Base-by-base conservation (phyloP, 352 stramenopile genomes). In the Elongisporangium prolatum region DNA sequence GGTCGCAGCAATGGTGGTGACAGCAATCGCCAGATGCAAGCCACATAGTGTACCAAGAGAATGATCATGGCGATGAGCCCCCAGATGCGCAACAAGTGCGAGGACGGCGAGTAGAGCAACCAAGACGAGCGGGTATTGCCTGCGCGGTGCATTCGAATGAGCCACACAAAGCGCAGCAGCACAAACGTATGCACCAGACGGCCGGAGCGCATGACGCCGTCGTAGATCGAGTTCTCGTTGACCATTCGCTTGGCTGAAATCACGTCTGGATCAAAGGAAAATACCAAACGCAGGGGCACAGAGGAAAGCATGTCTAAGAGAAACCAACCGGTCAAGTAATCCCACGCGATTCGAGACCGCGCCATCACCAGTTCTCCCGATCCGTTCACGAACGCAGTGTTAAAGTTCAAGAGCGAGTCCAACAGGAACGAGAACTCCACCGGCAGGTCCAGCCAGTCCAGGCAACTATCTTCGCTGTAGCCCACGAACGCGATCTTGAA, bases 91-190 rank as follows among this genome's bases (percentile, higher is more conserved):
- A 86, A 48, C 2, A 83, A 47, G 56, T 86, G 68, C 0, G 64
- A 77, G 48, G 76, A 82, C 4, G 69, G 66, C 5, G 72, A 86
- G 56, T 83, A 84, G 16, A 79, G 38, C 16, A 86, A 44, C 74
- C 67, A 80, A 3, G 64, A 60, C 49, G 68, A 62, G 4, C 78
- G 51, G 4, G 65, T 72, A 6, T 72, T 75, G 40, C 71, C 63
- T 20, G 21, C 50, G 20, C 65, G 34, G 22, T n/a, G 61, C 2
- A 53, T 48, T 21, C 64, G 57, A 21, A 34, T 34, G 24, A 34
- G 24, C 24, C 24, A 34, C 4, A 34, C 4, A 34, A 34, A 34
- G 54, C 65, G 66, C 40, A 72, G 60, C 47, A 66, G 60, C 24
- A 67, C 68, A 5, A 80, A 49, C 4, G 69, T 58, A 13, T 67